These are phyloP conservation scores for Debaryomycetaceae sp. DNA, from an alignment of 1,139 yeast species.

Conservation along the genomic window DNA sequence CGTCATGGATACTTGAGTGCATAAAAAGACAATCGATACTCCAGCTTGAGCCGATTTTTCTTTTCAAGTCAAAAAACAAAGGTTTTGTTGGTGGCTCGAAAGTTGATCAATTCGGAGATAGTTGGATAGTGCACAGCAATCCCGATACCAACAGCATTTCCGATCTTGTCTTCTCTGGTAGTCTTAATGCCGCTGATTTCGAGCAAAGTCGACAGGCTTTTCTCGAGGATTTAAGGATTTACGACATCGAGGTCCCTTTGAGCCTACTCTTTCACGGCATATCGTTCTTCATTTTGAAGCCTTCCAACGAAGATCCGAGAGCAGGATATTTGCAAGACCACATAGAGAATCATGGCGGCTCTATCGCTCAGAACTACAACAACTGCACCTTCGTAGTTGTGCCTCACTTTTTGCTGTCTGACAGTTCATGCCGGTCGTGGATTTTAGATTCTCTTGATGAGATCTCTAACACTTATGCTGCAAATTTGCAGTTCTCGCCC, in stretches of 20 bases:
- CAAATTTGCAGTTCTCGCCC: conserved; percentile 12
- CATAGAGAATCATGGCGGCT: conserved; percentile 34
- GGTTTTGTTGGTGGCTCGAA: conserved; percentile 15
- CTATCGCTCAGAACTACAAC: conserved; percentile 9
- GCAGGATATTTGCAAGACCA: conserved; percentile 13
- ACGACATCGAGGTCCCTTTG: conserved; percentile 14
- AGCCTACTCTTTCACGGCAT: conserved; percentile 19
- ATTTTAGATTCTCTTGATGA: conserved; percentile 8
- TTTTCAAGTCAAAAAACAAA: conserved; percentile 27
- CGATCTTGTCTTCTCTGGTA: neutral
- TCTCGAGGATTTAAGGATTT: conserved; percentile 6
- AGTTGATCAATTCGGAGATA: conserved; percentile 55
- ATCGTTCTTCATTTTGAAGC: conserved; percentile 20
- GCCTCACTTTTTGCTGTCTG: conserved; percentile 5
- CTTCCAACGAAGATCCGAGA: conserved; percentile 4
- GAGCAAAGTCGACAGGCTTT: conserved; percentile 7
- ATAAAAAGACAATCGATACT: conserved; percentile 40
- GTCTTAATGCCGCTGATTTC: conserved; percentile 8
- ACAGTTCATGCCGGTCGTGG: conserved; percentile 4
- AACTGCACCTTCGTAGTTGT: conserved; percentile 27
- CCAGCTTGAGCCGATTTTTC: conserved; percentile 58
- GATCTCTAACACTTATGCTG: conserved; percentile 19
- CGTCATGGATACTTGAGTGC: conserved; percentile 74
- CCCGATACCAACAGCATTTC: conserved; percentile 7
- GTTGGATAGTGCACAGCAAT: conserved; percentile 33